Evolutionary conservation across 768 basidiomycete genomes (phyloP), one percentile per base, ranked within the genome.

Genomic region (Russula earlei): DNA sequence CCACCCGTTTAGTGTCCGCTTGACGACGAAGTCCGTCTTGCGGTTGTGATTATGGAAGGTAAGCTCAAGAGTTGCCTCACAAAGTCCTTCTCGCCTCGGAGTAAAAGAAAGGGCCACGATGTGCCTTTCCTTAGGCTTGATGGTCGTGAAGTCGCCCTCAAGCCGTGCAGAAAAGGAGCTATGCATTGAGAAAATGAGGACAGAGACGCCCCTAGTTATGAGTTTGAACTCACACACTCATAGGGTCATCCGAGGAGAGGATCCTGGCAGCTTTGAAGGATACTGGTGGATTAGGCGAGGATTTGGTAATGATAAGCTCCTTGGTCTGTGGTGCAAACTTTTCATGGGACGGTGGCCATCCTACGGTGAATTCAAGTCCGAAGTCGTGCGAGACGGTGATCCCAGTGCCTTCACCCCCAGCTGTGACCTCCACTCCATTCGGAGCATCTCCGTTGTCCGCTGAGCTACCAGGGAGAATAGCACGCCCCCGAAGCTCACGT

Each of bases 311-410:
- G 19, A 37, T 9, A 15, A 60, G 41, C 33, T 51, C 33, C 20
- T 22, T 37, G 2, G 38, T 51, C 31, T 48, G 46, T 12, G 38
- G 29, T 24, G 11, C 27, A 24, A 47, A 50, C 5, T 36, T 6
- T 8, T 43, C 57, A 20, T 45, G 33, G 15, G 43, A 27, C 14
- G 11, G 27, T 17, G 55, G 0, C n/a, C 38, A 27, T 41, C 41
- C 43, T 40, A 25, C 17, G 15, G 24, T 25, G 40, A 61, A 59
- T 33, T 59, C 49, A 42, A 61, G 34, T 24, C 60, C 60, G 9
- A 25, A 50, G 34, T 59, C 49, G 36, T 55, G 49, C 1, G 57
- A 61, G 43, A 61, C 53, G 2, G 11, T 42, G 34, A 60, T 34
- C 20, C 55, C 50, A 22, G 38, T 38, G 40, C 31, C 49, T 31